Percentiles rank a stretch among this genome's conserved stretches.
These are phyloP conservation scores for Corchorus olitorius DNA, from an alignment of 345 rosid genomes.

Conservation along the genomic window DNA sequence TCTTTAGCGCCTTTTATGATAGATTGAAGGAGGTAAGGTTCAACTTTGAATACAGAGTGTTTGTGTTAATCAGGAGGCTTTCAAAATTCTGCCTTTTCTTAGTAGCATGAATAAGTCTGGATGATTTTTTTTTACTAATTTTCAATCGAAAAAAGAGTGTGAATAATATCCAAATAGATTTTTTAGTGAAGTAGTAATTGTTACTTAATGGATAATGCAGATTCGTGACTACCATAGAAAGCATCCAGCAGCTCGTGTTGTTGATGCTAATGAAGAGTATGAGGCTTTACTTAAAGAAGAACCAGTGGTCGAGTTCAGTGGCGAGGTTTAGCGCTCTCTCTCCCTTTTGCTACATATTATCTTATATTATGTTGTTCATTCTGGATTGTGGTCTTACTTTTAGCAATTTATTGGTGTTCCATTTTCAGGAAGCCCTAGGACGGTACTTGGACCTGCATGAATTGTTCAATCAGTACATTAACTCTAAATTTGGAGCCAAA, in stretches of 20 bases:
- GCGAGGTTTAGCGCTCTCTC: constrained; percentile 57
- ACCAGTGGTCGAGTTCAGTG: constrained; percentile 78
- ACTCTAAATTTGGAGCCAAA: constrained; percentile 82
- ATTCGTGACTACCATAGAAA: constrained; percentile 90
- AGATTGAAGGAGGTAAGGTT: constrained; percentile 80
- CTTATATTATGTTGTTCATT: not conserved
- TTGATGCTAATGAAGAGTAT: constrained; percentile 69
- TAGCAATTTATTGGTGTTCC: constrained; percentile 5
- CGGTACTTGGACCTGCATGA: constrained; percentile 91
- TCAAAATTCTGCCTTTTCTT: not conserved
- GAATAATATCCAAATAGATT: not conserved
- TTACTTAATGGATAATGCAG: constrained; percentile 31
- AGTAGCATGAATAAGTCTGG: not conserved
- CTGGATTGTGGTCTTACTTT: constrained; percentile 8
- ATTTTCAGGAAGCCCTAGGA: constrained; percentile 78
- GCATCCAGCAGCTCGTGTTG: constrained; percentile 81
- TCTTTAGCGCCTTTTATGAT: constrained; percentile 85
- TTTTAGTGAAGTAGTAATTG: not conserved
- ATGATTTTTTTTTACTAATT: not conserved
- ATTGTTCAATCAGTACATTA: constrained; percentile 75
- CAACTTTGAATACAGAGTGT: not conserved
- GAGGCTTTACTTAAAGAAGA: constrained; percentile 85
- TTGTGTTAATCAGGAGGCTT: not conserved
- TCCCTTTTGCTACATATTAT: not conserved
- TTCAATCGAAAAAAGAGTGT: not conserved